These are phyloP conservation scores for Starmera quercuum DNA, from an alignment of 805 yeast species.

Conservation along the genomic window DNA sequence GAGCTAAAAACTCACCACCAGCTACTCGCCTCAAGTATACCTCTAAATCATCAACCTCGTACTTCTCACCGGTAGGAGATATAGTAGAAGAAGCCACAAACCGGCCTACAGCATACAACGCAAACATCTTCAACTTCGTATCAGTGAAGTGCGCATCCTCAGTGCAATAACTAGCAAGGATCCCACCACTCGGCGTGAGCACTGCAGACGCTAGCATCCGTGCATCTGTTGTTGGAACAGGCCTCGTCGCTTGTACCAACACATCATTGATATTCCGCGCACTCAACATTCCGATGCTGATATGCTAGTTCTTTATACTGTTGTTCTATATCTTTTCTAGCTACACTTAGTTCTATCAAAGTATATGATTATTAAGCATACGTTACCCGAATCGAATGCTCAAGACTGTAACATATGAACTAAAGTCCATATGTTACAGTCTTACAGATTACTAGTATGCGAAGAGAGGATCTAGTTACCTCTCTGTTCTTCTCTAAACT, in stretches of 20 bases:
- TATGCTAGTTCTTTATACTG: neutral
- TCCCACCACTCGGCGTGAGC: conserved; percentile 9
- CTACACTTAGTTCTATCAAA: too few relatives aligned
- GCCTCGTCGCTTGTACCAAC: conserved; percentile 8
- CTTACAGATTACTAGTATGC: too few relatives aligned
- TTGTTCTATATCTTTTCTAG: too few relatives aligned
- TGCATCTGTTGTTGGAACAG: conserved; percentile 10
- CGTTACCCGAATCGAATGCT: too few relatives aligned
- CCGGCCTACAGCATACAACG: conserved; percentile 8
- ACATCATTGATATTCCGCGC: conserved; percentile 13
- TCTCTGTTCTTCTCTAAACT: too few relatives aligned
- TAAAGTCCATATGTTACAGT: too few relatives aligned
- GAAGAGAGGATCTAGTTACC: too few relatives aligned
- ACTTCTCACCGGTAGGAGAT: neutral
- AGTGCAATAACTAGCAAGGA: conserved; percentile 7
- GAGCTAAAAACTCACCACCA: conserved; percentile 11
- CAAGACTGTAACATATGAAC: too few relatives aligned
- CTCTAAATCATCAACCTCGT: conserved; percentile 1
- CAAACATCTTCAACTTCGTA: conserved; percentile 12
- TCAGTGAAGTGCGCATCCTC: neutral
- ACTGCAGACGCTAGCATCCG: conserved; percentile 10
- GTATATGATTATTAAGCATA: too few relatives aligned
- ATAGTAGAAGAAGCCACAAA: conserved; percentile 1
- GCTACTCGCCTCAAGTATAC: conserved; percentile 1
- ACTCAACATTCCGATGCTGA: conserved; percentile 7